Evolutionary conservation across 495 filamentous ascomycete genomes (phyloP).

Genomic region (Podospora sp.): DNA sequence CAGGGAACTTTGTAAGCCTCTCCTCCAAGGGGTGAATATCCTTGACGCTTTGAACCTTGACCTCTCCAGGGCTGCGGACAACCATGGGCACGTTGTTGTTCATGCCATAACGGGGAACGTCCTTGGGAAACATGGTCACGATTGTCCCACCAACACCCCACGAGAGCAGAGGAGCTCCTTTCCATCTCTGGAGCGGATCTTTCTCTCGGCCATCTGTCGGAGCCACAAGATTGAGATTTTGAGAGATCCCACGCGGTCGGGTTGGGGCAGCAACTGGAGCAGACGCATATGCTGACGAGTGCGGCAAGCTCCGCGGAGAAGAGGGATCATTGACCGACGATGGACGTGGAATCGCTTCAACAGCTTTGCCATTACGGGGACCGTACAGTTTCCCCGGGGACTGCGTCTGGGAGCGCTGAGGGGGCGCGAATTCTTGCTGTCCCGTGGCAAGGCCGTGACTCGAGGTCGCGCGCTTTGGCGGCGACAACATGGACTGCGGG

Average conservation of each 20-base stretch:
- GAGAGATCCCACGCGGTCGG: conserved; percentile 43
- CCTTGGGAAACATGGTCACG: conserved; percentile 83
- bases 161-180: conserved; percentile 78
- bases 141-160: conserved; percentile 88
- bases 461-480: conserved; percentile 56
- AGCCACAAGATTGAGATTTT: conserved; percentile 47
- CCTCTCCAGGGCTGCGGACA: conserved; percentile 80
- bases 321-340: conserved; percentile 65
- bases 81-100: conserved; percentile 73
- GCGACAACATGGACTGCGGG: conserved; percentile 44
- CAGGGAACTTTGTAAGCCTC: conserved; percentile 78
- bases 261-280: conserved; percentile 16
- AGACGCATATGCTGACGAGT: conserved; percentile 17
- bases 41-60: conserved; percentile 71
- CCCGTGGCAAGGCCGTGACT: conserved; percentile 46
- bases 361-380: conserved; percentile 45
- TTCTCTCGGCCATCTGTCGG: conserved; percentile 80
- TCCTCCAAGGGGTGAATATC: conserved; percentile 70
- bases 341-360: conserved; percentile 64
- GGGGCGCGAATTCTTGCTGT: conserved; percentile 54
- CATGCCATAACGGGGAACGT: conserved; percentile 81
- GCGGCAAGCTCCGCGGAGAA: conserved; percentile 48
- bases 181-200: conserved; percentile 86
- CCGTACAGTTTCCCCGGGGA: conserved; percentile 69
- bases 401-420: conserved; percentile 80